Evolutionary conservation across 2,329 filamentous ascomycete species (phyloP), one percentile per base, ranked within the genome.

Genomic region (Claviceps pusilla): DNA sequence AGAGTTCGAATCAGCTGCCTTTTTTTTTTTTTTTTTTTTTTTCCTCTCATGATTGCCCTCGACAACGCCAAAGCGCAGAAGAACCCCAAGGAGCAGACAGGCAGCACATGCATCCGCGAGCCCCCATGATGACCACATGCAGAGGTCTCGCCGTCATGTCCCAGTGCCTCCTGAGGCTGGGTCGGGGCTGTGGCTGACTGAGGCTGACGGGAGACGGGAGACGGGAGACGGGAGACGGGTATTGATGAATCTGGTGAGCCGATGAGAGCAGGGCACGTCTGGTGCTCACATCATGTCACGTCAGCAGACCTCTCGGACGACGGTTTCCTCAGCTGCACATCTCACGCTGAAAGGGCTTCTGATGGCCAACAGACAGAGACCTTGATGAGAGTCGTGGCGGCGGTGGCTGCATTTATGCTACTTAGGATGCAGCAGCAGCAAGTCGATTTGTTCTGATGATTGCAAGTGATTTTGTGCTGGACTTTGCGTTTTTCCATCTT

Each of bases 351-450:
- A 33, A 14, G 46, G 31, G 41, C 33, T 51, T 29, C 16, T 39
- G 46, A 16, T 33, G 46, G 41, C 19, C 12, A 12, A 48, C 12
- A 35, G 46, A 28, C 16, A 35, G 46, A 10, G 9, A n/a, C 19
- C 5, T n/a, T 19, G 19, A 1, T 19, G 19, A 19, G 19, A 19
- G 19, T 19, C 19, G 19, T 19, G 19, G 19, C 19, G 19, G 19
- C 19, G 19, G 19, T 19, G 19, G 16, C 61, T 64, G 62, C 62
- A 64, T 64, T 59, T 59, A 62, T 63, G 58, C 55, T 49, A 47
- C 45, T 28, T 29, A 41, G 37, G 2, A 2, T 3, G 5, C 9
- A 37, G 35, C 9, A 37, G 35, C 5, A 37, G 35, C 35, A 19
- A 19, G 19, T 1, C 19, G 19, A 19, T 19, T 19, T 19, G 19